A percentile compares a stretch with the other conserved stretches of the same genome.
These are phyloP conservation scores for Xylaria sp. DNA, from an alignment of 495 filamentous ascomycete genomes.

Conservation along the genomic window DNA sequence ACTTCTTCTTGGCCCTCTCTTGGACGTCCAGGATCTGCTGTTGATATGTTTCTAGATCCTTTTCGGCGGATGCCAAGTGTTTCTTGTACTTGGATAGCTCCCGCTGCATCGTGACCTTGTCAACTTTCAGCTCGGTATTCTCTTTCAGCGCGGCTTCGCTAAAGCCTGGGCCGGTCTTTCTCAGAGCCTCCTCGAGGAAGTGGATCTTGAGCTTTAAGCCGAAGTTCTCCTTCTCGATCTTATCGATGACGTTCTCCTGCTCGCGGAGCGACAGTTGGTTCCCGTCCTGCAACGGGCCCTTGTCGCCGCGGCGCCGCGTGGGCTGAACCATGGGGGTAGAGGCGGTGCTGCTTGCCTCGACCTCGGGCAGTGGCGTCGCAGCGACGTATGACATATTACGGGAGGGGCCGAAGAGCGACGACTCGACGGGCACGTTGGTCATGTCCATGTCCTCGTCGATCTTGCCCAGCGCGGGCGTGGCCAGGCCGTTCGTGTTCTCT, in stretches of 20 bases:
- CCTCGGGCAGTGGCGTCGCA: constrained; percentile 67
- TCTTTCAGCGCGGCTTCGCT: constrained; percentile 87
- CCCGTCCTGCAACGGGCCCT: constrained; percentile 75
- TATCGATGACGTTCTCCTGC: constrained; percentile 93
- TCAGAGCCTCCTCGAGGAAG: constrained; percentile 78
- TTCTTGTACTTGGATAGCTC: constrained; percentile 87
- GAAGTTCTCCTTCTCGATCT: constrained; percentile 92
- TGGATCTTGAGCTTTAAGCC: constrained; percentile 81
- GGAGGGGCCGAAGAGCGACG: constrained; percentile 72
- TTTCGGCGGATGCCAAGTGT: constrained; percentile 76
- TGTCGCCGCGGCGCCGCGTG: constrained; percentile 64
- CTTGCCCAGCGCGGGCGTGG: constrained; percentile 73
- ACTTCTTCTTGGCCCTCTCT: constrained; percentile 77
- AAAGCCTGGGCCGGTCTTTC: constrained; percentile 84
- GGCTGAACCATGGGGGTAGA: constrained; percentile 77
- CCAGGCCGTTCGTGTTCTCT: constrained; percentile 54
- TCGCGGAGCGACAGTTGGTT: constrained; percentile 89
- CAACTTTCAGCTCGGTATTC: constrained; percentile 94
- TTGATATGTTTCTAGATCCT: constrained; percentile 76
- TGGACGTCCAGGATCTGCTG: constrained; percentile 79
- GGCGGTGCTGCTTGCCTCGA: constrained; percentile 75
- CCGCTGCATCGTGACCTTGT: constrained; percentile 82
- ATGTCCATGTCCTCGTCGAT: constrained; percentile 72
- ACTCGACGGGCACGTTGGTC: constrained; percentile 67
- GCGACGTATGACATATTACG: constrained; percentile 57